phyloP scores from a whole-genome alignment of 768 basidiomycete genomes.

The Suillus alpinus region DNA sequence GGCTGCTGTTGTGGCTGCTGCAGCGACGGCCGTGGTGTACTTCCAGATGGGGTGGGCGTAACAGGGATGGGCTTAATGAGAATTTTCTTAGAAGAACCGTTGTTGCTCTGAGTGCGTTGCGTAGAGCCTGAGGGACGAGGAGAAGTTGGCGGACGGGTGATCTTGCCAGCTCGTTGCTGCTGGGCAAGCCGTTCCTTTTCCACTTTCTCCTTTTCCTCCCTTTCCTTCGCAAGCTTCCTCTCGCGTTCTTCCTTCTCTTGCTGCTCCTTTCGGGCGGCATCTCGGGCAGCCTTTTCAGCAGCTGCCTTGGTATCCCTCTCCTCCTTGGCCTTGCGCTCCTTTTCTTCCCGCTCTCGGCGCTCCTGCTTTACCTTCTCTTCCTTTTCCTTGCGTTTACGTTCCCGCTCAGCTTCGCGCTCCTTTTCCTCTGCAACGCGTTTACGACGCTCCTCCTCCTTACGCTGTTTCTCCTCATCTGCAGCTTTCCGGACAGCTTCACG shows the following conservation, averaged over 20 bases:
- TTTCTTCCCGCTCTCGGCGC: slow-evolving; percentile 53
- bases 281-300: slow-evolving; percentile 46
- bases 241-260: slow-evolving; percentile 67
- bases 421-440: slow-evolving; percentile 77
- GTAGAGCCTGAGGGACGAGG: slow-evolving; percentile 50
- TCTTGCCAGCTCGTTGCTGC: slow-evolving; percentile 49
- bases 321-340: slow-evolving; percentile 60
- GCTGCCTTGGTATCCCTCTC: slow-evolving; percentile 61
- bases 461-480: slow-evolving; percentile 77
- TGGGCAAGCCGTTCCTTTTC: slow-evolving; percentile 41
- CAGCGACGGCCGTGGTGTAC: slow-evolving; percentile 19
- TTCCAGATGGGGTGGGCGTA: slow-evolving; percentile 16
- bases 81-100: slow-evolving; percentile 59
- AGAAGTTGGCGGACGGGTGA: slow-evolving; percentile 48
- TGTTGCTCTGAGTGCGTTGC: slow-evolving; percentile 45
- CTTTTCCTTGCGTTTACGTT: slow-evolving; percentile 70
- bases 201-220: slow-evolving; percentile 59
- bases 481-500: slow-evolving; percentile 76
- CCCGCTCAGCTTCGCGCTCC: slow-evolving; percentile 74
- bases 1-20: slow-evolving; percentile 37
- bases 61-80: slow-evolving; percentile 43
- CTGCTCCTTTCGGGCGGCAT: slow-evolving; percentile 39
- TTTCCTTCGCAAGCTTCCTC: slow-evolving; percentile 62
- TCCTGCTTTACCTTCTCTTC: slow-evolving; percentile 59
- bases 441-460: slow-evolving; percentile 82